Base-by-base conservation (phyloP, 257 asterid genomes). In the Phtheirospermum japonicum region DNA sequence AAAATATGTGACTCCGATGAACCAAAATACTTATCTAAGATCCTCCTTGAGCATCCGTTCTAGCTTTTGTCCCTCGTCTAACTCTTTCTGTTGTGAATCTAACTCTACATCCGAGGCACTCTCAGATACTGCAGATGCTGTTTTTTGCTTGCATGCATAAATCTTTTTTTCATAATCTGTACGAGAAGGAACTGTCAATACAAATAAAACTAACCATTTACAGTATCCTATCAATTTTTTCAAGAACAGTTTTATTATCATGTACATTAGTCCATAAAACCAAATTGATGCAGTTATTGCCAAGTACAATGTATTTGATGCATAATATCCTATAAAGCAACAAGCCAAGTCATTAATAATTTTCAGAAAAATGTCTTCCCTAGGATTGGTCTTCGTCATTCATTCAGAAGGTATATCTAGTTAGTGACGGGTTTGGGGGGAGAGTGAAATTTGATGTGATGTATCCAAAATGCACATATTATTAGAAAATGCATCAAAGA, bases 11-110 rank as follows among this genome's bases (percentile, higher is more conserved):
- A 40, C n/a, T 12, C 32, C 36, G 45, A 59, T 36, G 26, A 33
- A 53, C n/a, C 57, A 51, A 66, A 42, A 70, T 71, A 86, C 98
- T 79, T 75, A 91, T 88, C 98, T 91, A 65, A 88, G 86, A 75
- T 91, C 95, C 74, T 79, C 92, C 50, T 75, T 74, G 20, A 84
- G 81, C 58, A 43, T 57, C 26, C 33, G 75, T 65, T 88, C 96
- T 65, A 62, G 74, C 53, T 67, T 74, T 31, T 82, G 76, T 62
- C 69, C 80, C 70, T 83, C 88, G 54, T 85, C 86, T 66, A 85
- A 76, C 68, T 84, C 89, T 67, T 75, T 82, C 65, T 77, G 91
- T 57, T 84, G 73, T 9, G 57, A 64, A 61, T 75, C 82, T 54
- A 77, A 70, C 64, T 85, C 92, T 50, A 75, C 83, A 73, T 81